Evolutionary conservation across 768 basidiomycete species (phyloP).

Genomic region (Rhizopogon roseolus): DNA sequence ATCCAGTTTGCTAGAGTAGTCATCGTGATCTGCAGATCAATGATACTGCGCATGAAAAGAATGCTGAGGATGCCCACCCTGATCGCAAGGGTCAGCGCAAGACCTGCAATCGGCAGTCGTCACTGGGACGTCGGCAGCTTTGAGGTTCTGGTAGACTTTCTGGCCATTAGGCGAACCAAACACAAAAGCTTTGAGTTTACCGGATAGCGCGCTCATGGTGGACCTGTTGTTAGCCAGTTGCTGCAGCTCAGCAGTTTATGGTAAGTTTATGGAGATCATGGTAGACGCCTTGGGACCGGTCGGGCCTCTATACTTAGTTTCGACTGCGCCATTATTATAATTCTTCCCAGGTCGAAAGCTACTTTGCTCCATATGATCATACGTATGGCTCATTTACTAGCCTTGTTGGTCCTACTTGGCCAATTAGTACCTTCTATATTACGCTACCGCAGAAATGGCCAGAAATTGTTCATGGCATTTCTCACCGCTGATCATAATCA

Average conservation of each 20-base stretch:
- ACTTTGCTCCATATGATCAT: neutral
- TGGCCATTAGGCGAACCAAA: conserved; percentile 25
- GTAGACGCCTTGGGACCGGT: too few species aligned
- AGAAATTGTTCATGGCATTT: neutral
- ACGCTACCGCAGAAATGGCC: too few species aligned
- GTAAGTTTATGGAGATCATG: too few species aligned
- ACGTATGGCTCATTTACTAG: neutral
- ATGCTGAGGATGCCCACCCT: conserved; percentile 36
- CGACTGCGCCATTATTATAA: too few species aligned
- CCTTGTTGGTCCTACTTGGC: neutral
- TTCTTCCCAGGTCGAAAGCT: too few species aligned
- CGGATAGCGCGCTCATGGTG: conserved; percentile 17
- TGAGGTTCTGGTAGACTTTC: conserved; percentile 45
- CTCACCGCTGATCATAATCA: neutral
- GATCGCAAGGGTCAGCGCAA: conserved; percentile 76
- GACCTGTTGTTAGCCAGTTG: neutral
- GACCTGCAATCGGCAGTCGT: conserved; percentile 63
- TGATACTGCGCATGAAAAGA: conserved; percentile 21
- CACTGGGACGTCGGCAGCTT: conserved; percentile 57
- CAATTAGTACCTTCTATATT: neutral
- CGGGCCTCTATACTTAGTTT: too few species aligned
- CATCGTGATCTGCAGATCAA: conserved; percentile 54
- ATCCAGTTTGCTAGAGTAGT: conserved; percentile 67
- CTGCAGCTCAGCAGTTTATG: too few species aligned
- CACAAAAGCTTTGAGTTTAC: conserved; percentile 20